Evolutionary conservation across 805 yeast species (phyloP).

Genomic region (Candida awuae): DNA sequence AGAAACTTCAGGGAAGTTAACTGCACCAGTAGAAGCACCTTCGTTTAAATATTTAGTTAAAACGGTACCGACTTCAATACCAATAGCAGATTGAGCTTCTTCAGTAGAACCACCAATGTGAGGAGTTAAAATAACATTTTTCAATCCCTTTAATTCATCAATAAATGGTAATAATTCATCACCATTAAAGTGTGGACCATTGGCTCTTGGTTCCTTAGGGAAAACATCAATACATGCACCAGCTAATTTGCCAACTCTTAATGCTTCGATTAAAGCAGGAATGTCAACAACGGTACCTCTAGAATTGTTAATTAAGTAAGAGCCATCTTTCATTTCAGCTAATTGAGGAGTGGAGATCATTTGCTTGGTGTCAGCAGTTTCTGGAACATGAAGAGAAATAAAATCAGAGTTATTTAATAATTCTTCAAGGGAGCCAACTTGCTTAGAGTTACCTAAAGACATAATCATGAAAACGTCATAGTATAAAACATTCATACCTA

Average conservation of each 20-base stretch:
- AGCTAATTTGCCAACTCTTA: slow-evolving; percentile 88
- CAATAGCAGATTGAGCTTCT: slow-evolving; percentile 97
- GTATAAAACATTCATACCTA: slow-evolving; percentile 95
- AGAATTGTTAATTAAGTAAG: slow-evolving; percentile 90
- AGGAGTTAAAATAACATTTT: slow-evolving; percentile 89
- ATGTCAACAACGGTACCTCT: slow-evolving; percentile 98
- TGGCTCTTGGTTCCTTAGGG: slow-evolving; percentile 96
- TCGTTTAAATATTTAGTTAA: slow-evolving; percentile 89
- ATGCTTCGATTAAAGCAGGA: slow-evolving; percentile 85
- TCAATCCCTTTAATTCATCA: slow-evolving; percentile 68
- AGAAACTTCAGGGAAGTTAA: slow-evolving; percentile 97
- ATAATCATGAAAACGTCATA: slow-evolving; percentile 88
- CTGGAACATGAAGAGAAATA: slow-evolving; percentile 92
- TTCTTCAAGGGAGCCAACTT: slow-evolving; percentile 78
- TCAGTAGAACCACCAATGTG: slow-evolving; percentile 99
- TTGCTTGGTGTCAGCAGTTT: slow-evolving; percentile 83
- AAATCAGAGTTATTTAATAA: slow-evolving; percentile 77
- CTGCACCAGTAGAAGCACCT: slow-evolving; percentile 92
- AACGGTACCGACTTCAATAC: slow-evolving; percentile 86
- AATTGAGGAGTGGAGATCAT: slow-evolving; percentile 85
- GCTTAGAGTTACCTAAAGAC: slow-evolving; percentile 95
- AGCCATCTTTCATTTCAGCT: slow-evolving; percentile 93
- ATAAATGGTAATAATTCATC: slow-evolving; percentile 69
- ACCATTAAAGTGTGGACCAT: slow-evolving; percentile 75
- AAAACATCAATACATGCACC: slow-evolving; percentile 97